Evolutionary conservation across 2,329 filamentous ascomycete genomes (phyloP).

Genomic region (Drechslerella dactyloides): DNA sequence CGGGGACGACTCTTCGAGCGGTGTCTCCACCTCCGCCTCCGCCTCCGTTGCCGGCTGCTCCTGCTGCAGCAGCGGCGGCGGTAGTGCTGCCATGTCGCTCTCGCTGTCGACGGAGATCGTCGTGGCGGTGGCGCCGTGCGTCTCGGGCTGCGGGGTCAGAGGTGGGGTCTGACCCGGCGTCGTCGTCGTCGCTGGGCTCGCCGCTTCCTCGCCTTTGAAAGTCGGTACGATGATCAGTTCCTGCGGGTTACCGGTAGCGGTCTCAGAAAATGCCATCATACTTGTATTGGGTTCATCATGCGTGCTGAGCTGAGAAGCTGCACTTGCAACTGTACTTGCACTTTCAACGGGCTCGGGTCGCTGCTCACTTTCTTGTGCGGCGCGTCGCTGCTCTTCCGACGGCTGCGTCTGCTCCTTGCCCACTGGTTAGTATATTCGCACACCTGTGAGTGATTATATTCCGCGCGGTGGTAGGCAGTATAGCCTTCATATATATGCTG

Average conservation of each 20-base stretch:
- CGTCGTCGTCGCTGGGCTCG: conserved; percentile 18
- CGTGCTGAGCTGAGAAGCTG: too few relatives aligned
- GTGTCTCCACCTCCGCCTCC: not conserved
- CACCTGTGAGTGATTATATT: not conserved
- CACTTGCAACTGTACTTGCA: too few relatives aligned
- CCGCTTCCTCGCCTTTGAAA: conserved; percentile 43
- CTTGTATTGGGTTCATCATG: conserved; percentile 47
- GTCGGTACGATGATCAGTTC: conserved; percentile 46
- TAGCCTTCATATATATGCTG: too few relatives aligned
- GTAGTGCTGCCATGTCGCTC: too few relatives aligned
- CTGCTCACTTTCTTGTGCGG: conserved; percentile 18
- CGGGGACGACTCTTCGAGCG: not conserved
- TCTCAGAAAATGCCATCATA: conserved; percentile 50
- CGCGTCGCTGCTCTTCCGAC: not conserved
- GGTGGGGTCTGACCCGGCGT: not conserved
- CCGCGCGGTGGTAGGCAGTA: not conserved
- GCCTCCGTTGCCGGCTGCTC: not conserved
- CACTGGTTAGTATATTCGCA: conserved; percentile 4
- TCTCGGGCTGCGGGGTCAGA: not conserved
- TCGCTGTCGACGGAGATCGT: conserved; percentile 35
- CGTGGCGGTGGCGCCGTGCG: conserved; percentile 26
- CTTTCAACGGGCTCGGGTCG: conserved; percentile 21
- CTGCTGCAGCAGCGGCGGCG: conserved; percentile 9
- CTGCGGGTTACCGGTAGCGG: conserved; percentile 21
- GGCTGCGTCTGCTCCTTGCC: not conserved